Evolutionary conservation across 306 rosid genomes (phyloP).

Genomic region (Fagus crenata): DNA sequence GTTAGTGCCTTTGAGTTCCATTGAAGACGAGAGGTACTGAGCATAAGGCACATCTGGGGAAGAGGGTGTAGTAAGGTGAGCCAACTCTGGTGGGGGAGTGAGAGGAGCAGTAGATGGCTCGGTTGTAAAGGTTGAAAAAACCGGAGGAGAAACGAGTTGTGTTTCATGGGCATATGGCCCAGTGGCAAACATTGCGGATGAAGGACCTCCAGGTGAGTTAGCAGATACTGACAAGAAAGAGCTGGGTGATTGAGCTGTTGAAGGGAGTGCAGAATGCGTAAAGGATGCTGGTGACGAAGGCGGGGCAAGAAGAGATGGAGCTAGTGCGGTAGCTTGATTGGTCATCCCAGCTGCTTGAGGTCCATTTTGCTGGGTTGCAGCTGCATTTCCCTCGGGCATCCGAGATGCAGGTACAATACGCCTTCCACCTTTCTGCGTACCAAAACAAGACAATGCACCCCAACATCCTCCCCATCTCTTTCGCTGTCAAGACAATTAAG

Average conservation of each 20-base stretch:
- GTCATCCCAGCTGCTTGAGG: slow-evolving; percentile 68
- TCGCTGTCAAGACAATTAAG: slow-evolving; percentile 56
- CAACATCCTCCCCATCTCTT: slow-evolving; percentile 99
- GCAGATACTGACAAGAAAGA: slow-evolving; percentile 82
- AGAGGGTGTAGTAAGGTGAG: slow-evolving; percentile 98
- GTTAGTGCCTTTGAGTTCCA: slow-evolving; percentile 54
- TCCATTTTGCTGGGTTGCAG: slow-evolving; percentile 77
- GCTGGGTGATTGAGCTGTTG: slow-evolving; percentile 89
- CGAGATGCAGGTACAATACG: slow-evolving; percentile 95
- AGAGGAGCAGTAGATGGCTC: slow-evolving; percentile 98
- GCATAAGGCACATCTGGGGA: slow-evolving; percentile 99
- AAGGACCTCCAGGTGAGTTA: slow-evolving; percentile 98
- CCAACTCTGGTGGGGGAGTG: slow-evolving; percentile 98
- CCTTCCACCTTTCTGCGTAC: slow-evolving; percentile 87
- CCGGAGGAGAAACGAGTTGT: slow-evolving; percentile 94
- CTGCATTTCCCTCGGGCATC: slow-evolving; percentile 66
- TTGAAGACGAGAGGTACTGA: slow-evolving; percentile 82
- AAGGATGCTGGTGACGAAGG: slow-evolving; percentile 98
- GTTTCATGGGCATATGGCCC: slow-evolving; percentile 98
- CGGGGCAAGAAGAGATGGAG: slow-evolving; percentile 91
- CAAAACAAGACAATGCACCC: slow-evolving; percentile 89
- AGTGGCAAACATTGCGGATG: slow-evolving; percentile 81
- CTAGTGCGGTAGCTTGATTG: slow-evolving; percentile 72
- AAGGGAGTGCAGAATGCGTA: slow-evolving; percentile 90
- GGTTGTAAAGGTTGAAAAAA: slow-evolving; percentile 92